phyloP scores from a whole-genome alignment of 257 asterid genomes.

The Phtheirospermum japonicum region DNA sequence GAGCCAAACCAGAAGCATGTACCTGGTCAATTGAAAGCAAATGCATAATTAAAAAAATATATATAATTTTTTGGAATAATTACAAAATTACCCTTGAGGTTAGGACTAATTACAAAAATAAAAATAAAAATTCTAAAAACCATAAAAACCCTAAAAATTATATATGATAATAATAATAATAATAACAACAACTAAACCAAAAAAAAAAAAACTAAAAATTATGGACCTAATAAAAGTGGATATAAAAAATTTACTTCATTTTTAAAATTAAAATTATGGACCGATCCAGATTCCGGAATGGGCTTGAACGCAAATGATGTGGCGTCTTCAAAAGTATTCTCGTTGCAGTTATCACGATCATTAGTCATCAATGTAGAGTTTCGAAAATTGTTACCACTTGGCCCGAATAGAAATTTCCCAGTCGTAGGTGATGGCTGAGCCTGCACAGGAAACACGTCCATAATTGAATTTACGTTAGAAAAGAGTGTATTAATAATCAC shows the following conservation, averaged over 20 bases:
- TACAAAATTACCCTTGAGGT: no score
- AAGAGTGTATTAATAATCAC: not conserved
- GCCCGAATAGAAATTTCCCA: conserved; percentile 49
- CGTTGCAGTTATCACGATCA: conserved; percentile 44
- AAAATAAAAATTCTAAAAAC: no score
- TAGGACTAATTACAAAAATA: no score
- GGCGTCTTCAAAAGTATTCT: conserved; percentile 38
- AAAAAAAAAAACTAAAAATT: no score
- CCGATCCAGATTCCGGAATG: conserved; percentile 39
- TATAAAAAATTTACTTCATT: conserved; percentile 41
- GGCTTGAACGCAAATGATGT: conserved; percentile 61
- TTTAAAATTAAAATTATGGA: conserved; percentile 31
- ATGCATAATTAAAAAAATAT: conserved; percentile 18
- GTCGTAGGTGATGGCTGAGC: conserved; percentile 67
- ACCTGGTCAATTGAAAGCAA: conserved; percentile 37
- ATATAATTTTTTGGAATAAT: no score
- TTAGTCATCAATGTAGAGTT: conserved; percentile 32
- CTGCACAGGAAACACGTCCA: conserved; percentile 24
- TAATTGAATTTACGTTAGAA: conserved; percentile 9
- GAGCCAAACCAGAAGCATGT: conserved; percentile 34
- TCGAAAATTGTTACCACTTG: conserved; percentile 30
- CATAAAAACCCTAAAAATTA: no score
- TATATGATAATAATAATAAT: no score
- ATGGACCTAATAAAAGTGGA: not conserved
- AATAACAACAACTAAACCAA: no score